These are phyloP conservation scores for Mucor irregularis DNA, from an alignment of 371 early-diverging fungal species.

Conservation along the genomic window DNA sequence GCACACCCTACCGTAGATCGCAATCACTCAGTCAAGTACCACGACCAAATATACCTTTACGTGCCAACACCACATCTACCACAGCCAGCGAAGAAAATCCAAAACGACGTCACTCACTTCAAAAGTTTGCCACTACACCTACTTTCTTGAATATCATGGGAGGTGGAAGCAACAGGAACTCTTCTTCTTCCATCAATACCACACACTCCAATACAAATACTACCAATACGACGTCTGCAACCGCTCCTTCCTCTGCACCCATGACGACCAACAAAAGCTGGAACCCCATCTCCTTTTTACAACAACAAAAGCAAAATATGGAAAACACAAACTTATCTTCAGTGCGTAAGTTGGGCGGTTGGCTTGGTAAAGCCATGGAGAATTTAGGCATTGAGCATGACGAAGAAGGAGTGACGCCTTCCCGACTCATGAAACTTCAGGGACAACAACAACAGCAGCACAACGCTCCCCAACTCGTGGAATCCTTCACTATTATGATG, in stretches of 20 bases:
- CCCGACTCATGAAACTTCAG: neutral
- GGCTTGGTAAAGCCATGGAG: conserved; percentile 76
- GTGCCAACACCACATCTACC: conserved; percentile 5
- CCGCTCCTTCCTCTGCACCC: neutral
- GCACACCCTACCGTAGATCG: conserved; percentile 30
- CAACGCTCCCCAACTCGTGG: conserved; percentile 54
- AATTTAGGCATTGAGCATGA: conserved; percentile 67
- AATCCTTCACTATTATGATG: conserved; percentile 72
- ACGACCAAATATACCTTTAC: conserved; percentile 16
- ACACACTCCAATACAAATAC: neutral
- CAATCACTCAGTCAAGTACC: conserved; percentile 27
- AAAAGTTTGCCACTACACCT: conserved; percentile 18
- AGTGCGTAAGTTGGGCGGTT: conserved; percentile 64
- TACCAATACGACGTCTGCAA: neutral
- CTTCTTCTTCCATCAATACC: neutral
- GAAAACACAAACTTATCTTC: conserved; percentile 59
- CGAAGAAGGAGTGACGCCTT: conserved; percentile 3
- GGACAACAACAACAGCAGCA: conserved; percentile 7
- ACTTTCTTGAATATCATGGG: conserved; percentile 5
- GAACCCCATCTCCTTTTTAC: conserved; percentile 67
- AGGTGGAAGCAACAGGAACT: neutral
- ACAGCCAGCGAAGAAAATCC: conserved; percentile 12
- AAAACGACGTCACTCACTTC: conserved; percentile 29
- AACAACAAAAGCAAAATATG: conserved; percentile 64
- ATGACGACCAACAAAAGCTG: conserved; percentile 44